Conservation (phyloP, 768 basidiomycete genomes). For the Kwoniella europaea region DNA sequence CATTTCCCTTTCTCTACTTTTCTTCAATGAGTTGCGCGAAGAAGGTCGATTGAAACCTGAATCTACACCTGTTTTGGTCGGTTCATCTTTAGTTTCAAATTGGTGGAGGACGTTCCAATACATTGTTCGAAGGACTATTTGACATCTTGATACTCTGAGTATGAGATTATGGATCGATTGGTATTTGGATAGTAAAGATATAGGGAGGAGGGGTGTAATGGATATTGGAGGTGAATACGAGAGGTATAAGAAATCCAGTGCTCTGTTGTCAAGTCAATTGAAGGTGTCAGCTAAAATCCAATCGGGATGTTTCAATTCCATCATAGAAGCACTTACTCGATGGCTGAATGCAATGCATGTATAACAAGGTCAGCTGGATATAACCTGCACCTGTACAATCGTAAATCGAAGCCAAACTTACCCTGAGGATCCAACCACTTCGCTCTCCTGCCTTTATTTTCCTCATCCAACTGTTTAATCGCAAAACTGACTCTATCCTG, state of each 20-base stretch:
- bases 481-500: slow-evolving; percentile 72
- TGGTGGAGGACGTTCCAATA: slow-evolving; percentile 39
- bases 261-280: slow-evolving; percentile 46
- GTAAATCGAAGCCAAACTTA: slow-evolving; percentile 59
- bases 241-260: slow-evolving; percentile 86
- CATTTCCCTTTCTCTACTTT: neutral
- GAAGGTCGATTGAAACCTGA: slow-evolving; percentile 8
- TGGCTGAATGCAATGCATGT: slow-evolving; percentile 36
- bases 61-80: neutral
- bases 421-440: slow-evolving; percentile 82
- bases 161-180: slow-evolving; percentile 81
- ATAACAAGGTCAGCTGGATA: neutral
- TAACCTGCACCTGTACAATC: neutral
- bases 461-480: slow-evolving; percentile 69
- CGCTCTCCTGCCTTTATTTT: slow-evolving; percentile 64
- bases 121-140: slow-evolving; percentile 30
- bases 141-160: slow-evolving; percentile 78
- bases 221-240: slow-evolving; percentile 87
- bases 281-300: too few species aligned
- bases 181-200: slow-evolving; percentile 78
- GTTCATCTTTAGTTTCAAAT: slow-evolving; percentile 43
- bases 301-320: too few species aligned
- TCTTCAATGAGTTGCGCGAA: neutral
- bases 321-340: slow-evolving; percentile 54
- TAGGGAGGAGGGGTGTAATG: slow-evolving; percentile 73